Evolutionary conservation across 1,139 yeast genomes (phyloP).

Genomic region (Groenewaldozyma auringiensis): DNA sequence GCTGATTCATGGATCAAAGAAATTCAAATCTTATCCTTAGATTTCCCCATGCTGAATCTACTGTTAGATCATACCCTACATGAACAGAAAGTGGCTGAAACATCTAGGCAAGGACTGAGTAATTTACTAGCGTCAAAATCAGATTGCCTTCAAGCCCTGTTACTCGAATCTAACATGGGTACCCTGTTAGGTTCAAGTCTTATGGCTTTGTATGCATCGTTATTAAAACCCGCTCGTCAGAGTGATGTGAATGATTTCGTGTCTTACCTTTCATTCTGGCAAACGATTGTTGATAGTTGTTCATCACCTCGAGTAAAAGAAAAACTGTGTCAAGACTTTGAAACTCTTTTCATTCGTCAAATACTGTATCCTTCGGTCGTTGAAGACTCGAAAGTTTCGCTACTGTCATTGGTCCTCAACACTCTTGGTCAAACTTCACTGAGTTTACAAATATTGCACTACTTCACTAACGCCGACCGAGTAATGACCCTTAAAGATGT

Average conservation of each 20-base stretch:
- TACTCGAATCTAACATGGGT: conserved; percentile 25
- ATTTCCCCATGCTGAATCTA: conserved; percentile 24
- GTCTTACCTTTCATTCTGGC: conserved; percentile 28
- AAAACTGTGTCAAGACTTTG: conserved; percentile 23
- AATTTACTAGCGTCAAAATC: conserved; percentile 23
- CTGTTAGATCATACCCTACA: conserved; percentile 25
- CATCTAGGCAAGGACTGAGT: conserved; percentile 27
- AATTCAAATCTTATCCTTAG: conserved; percentile 7
- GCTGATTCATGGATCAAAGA: conserved; percentile 1
- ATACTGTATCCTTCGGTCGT: conserved; percentile 25
- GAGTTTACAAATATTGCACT: conserved; percentile 17
- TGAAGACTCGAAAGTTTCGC: conserved; percentile 17
- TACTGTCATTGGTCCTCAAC: conserved; percentile 17
- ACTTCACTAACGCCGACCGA: neutral
- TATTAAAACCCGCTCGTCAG: neutral
- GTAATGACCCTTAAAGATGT: neutral
- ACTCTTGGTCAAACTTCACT: conserved; percentile 23
- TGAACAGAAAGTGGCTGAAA: conserved; percentile 26
- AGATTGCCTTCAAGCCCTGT: conserved; percentile 23
- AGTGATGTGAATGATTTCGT: conserved; percentile 15
- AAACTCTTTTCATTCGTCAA: conserved; percentile 25
- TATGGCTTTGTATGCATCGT: conserved; percentile 24
- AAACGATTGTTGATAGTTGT: conserved; percentile 24
- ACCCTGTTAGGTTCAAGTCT: conserved; percentile 29
- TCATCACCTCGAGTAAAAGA: conserved; percentile 14